Percentiles rank a stretch among this genome's conserved stretches.
Conservation (phyloP, 805 yeast genomes). For the Tetrapisispora taiwanensis region DNA sequence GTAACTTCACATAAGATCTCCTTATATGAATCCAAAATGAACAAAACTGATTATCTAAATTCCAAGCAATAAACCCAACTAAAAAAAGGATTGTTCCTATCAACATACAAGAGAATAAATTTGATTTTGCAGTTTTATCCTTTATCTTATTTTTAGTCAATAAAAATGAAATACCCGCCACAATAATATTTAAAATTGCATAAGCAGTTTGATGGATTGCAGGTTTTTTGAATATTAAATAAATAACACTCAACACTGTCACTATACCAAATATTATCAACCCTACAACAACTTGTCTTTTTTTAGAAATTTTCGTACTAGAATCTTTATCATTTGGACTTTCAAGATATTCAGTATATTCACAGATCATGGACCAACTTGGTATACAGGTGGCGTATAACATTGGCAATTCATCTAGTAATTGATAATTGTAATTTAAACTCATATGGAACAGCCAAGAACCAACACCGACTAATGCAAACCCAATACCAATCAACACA, state of each 20-base stretch:
- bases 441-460: constrained; percentile 95
- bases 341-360: constrained; percentile 30
- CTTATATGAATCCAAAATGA: constrained; percentile 45
- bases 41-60: constrained; percentile 78
- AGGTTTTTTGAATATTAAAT: constrained; percentile 68
- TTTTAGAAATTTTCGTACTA: neutral
- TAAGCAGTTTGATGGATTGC: constrained; percentile 83
- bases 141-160: constrained; percentile 47
- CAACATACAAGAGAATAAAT: constrained; percentile 45
- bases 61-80: constrained; percentile 79
- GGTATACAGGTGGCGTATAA: constrained; percentile 94
- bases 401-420: constrained; percentile 93
- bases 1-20: constrained; percentile 56
- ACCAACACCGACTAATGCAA: constrained; percentile 84
- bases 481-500: constrained; percentile 61
- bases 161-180: constrained; percentile 48
- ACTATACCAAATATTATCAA: constrained; percentile 5
- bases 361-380: constrained; percentile 68
- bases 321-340: neutral
- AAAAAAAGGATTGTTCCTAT: constrained; percentile 54
- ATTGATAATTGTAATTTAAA: constrained; percentile 71
- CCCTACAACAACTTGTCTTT: constrained; percentile 10
- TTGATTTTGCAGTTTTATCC: constrained; percentile 38
- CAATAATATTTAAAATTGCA: constrained; percentile 62
- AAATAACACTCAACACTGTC: constrained; percentile 33